A percentile compares a stretch with the other conserved stretches of the same genome.
Evolutionary conservation across 106 monocot genomes (phyloP).

Genomic region (Phalaenopsis equestris): DNA sequence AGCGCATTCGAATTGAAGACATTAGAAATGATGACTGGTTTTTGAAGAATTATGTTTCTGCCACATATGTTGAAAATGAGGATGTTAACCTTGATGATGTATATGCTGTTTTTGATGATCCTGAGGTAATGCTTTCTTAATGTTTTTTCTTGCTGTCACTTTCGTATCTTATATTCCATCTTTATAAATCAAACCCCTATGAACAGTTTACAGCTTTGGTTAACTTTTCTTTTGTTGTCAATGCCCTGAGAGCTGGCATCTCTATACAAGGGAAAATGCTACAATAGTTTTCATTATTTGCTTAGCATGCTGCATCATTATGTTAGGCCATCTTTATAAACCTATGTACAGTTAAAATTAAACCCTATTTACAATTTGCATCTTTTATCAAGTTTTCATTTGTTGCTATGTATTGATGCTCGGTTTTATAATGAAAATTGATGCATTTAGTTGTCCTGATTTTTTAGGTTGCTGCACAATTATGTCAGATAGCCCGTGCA

Average conservation of each 20-base stretch:
- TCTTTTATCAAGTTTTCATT: too few species aligned
- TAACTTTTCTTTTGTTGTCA: neutral
- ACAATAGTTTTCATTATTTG: neutral
- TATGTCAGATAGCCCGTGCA: too few species aligned
- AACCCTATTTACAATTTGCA: too few species aligned
- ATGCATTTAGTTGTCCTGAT: too few species aligned
- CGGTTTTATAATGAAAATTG: too few species aligned
- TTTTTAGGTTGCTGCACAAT: too few species aligned
- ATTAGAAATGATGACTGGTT: constrained; percentile 88
- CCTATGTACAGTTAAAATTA: too few species aligned
- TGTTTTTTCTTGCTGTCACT: neutral
- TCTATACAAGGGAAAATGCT: neutral
- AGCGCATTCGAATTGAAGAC: constrained; percentile 84
- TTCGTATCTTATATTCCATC: neutral
- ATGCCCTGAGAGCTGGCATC: neutral
- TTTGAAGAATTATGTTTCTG: constrained; percentile 64
- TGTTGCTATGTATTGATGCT: too few species aligned
- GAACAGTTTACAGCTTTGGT: neutral
- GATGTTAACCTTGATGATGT: constrained; percentile 89
- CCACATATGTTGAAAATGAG: constrained; percentile 50
- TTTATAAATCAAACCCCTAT: neutral
- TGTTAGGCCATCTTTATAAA: neutral
- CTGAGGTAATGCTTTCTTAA: constrained; percentile 36
- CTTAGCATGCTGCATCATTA: neutral
- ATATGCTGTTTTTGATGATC: constrained; percentile 68